These are phyloP conservation scores for Brasenia schreberi DNA, from an alignment of 164 flowering plant genomes.

Conservation along the genomic window DNA sequence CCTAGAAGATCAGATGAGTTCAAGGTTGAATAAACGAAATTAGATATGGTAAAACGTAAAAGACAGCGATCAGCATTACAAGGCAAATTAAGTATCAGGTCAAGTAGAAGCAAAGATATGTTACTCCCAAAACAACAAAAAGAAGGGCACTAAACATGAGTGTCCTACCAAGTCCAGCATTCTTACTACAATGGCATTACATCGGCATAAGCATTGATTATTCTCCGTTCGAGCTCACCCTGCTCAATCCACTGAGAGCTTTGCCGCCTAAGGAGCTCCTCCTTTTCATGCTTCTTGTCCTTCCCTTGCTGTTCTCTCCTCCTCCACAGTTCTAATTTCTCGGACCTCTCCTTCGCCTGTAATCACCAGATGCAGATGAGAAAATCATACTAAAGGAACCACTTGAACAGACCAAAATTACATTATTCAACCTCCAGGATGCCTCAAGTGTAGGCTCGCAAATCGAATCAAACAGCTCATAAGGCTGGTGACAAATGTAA, in stretches of 20 bases:
- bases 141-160: too few relatives aligned
- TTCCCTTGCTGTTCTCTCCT: conserved; percentile 29
- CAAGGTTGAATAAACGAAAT: too few relatives aligned
- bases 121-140: too few relatives aligned
- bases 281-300: conserved; percentile 41
- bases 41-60: too few relatives aligned
- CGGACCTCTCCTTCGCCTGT: conserved; percentile 65
- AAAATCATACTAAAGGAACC: background rate
- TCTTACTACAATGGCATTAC: conserved; percentile 10
- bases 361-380: background rate
- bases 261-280: conserved; percentile 35
- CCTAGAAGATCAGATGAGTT: too few relatives aligned
- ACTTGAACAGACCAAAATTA: background rate
- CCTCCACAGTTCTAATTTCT: conserved; percentile 61
- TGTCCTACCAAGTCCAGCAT: too few relatives aligned
- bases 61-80: too few relatives aligned
- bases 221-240: conserved; percentile 26
- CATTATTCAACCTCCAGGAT: background rate
- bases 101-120: too few relatives aligned
- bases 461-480: background rate
- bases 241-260: conserved; percentile 71
- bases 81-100: too few relatives aligned
- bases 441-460: too few relatives aligned
- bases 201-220: conserved; percentile 23
- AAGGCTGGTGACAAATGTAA: background rate